Conservation (phyloP, 192 early-diverging fungal species). For the Chytriomyces hyalinus region DNA sequence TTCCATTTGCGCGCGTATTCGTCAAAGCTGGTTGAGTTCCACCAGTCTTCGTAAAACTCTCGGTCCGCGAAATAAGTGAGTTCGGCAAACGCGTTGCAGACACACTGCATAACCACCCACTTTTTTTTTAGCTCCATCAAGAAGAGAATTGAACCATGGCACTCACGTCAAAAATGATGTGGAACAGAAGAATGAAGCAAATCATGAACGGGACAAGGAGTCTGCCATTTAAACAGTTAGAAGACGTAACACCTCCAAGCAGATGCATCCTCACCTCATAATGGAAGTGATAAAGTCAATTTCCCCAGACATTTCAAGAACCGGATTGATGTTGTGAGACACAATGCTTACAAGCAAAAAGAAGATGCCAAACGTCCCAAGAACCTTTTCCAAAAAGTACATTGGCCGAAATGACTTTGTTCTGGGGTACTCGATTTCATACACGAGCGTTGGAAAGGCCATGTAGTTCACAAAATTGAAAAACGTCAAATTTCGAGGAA, state of each 20-base stretch:
- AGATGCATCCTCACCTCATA: conserved; percentile 22
- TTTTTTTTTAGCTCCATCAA: neutral
- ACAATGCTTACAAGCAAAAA: conserved; percentile 83
- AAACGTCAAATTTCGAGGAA: conserved; percentile 82
- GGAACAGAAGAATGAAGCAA: conserved; percentile 89
- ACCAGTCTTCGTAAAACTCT: conserved; percentile 99
- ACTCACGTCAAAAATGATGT: conserved; percentile 84
- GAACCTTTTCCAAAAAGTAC: conserved; percentile 84
- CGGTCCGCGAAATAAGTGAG: conserved; percentile 94
- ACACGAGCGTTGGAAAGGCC: conserved; percentile 88
- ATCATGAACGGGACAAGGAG: conserved; percentile 90
- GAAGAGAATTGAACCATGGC: conserved; percentile 59
- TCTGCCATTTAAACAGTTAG: conserved; percentile 24
- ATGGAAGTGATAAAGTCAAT: conserved; percentile 65
- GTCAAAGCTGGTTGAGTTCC: conserved; percentile 88
- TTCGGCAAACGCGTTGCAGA: conserved; percentile 96
- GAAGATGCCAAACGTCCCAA: conserved; percentile 81
- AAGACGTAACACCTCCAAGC: too few species aligned
- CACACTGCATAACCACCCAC: conserved; percentile 61
- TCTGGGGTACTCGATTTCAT: conserved; percentile 92
- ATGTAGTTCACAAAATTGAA: conserved; percentile 88
- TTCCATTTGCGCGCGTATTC: conserved; percentile 98
- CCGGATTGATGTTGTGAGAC: conserved; percentile 85
- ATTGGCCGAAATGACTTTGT: conserved; percentile 82
- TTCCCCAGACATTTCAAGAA: conserved; percentile 63